Evolutionary conservation across 768 basidiomycete species (phyloP).

Genomic region (Lentinula detonsa): DNA sequence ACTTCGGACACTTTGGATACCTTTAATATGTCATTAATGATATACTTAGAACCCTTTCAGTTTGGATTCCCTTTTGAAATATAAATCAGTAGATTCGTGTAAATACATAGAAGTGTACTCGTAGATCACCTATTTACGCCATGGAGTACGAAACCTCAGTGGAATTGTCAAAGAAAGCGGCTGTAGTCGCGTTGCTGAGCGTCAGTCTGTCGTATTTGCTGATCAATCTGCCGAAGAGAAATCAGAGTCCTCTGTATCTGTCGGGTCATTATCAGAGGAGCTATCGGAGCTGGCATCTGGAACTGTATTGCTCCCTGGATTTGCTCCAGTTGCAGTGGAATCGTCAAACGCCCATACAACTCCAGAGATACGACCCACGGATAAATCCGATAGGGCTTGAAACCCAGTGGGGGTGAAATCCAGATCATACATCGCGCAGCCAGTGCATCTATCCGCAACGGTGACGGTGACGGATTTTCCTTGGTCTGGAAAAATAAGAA

Average conservation of each 20-base stretch:
- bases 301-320: too few relatives aligned
- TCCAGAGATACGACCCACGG: slow-evolving; percentile 29
- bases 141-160: too few relatives aligned
- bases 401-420: slow-evolving; percentile 39
- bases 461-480: slow-evolving; percentile 26
- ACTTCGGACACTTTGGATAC: not conserved
- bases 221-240: not conserved
- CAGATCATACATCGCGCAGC: slow-evolving; percentile 28
- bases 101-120: not conserved
- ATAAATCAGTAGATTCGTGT: not conserved
- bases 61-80: not conserved
- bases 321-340: not conserved
- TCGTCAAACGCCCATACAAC: slow-evolving; percentile 25
- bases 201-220: not conserved
- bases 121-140: too few relatives aligned
- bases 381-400: slow-evolving; percentile 17
- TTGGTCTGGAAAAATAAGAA: slow-evolving; percentile 22
- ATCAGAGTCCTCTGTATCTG: too few relatives aligned
- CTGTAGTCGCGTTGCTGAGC: not conserved
- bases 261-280: not conserved
- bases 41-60: not conserved
- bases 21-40: not conserved
- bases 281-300: not conserved
- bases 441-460: slow-evolving; percentile 39
- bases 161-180: not conserved